These are phyloP conservation scores for Candida schatavii DNA, from an alignment of 805 yeast species.

Conservation along the genomic window DNA sequence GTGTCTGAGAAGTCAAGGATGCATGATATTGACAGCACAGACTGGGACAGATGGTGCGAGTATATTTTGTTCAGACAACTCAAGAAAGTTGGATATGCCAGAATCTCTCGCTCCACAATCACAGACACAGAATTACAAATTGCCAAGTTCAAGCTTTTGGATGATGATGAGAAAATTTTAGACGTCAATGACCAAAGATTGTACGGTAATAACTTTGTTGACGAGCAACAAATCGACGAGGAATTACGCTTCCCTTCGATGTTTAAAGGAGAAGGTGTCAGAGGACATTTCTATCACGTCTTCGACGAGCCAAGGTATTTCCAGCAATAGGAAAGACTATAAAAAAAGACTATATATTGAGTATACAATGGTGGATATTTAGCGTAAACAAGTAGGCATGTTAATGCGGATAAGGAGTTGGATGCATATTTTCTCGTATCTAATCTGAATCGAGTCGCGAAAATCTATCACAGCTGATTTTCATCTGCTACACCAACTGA, in stretches of 20 bases:
- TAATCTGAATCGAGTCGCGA: too few species aligned
- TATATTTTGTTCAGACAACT: constrained; percentile 85
- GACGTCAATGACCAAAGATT: constrained; percentile 29
- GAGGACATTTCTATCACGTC: constrained; percentile 93
- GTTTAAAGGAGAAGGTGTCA: constrained; percentile 86
- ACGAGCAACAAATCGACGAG: constrained; percentile 55
- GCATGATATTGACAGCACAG: constrained; percentile 90
- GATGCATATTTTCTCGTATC: too few species aligned
- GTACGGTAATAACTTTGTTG: constrained; percentile 56
- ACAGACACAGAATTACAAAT: constrained; percentile 97
- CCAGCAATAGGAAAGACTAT: constrained; percentile 20
- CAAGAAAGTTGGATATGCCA: constrained; percentile 88
- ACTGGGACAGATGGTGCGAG: constrained; percentile 99
- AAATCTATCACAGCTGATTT: too few species aligned
- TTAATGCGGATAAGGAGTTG: too few species aligned
- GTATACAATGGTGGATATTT: not conserved
- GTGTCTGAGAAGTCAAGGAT: constrained; percentile 82
- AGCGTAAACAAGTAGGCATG: too few species aligned
- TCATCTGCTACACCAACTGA: too few species aligned
- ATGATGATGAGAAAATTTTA: constrained; percentile 28
- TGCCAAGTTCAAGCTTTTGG: constrained; percentile 77
- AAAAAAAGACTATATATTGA: constrained; percentile 2
- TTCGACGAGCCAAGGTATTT: constrained; percentile 91
- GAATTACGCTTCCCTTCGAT: constrained; percentile 71
- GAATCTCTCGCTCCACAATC: constrained; percentile 88